Base-by-base conservation (phyloP, 75 land plant genomes). In the Cryptomeria japonica region DNA sequence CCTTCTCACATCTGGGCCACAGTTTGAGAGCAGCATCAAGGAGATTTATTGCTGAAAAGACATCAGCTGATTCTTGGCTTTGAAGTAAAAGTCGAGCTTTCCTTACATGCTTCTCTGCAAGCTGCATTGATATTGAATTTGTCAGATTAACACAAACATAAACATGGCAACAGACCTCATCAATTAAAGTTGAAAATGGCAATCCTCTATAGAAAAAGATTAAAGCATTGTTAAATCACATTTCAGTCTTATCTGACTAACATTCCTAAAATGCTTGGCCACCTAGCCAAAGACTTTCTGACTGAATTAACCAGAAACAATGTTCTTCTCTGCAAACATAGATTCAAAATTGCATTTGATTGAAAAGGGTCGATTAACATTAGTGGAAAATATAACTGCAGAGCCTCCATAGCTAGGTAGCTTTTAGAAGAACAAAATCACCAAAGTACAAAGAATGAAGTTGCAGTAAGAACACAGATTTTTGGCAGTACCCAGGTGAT, bases 11-110 rank as follows among this genome's bases (percentile, higher is more conserved):
- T 1, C 90, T 83, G 1, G 97, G 97, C 10, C 91, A 90, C 13
- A 94, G 83, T 41, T 90, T 85, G 16, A 96, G 89, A 34, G 95
- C 97, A 22, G 90, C 61, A 83, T 94, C 95, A 72, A 96, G 93
- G 25, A 92, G 92, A 12, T 56, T 46, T 10, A 96, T 70, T 16
- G 95, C 95, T 37, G 90, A 37, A 32, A 89, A 68, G 39, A 87
- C 55, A 61, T 92, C 93, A 68, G 56, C 42, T 8, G 37, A 88
- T 13, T 91, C 89, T 32, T 87, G 89, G 22, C 87, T 91, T 47
- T 93, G 90, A 5, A 96, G 86, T 6, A 96, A 93, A 94, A 28
- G 83, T 93, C 86, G 70, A 64, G 70, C 70, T 64, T 64, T 64
- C n/a, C 70, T 64, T 28, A 64, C n/a, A 64, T 64, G 70, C 76